Percentiles rank a stretch among this genome's conserved stretches.
Conservation (phyloP, 768 basidiomycete genomes). For the Trametes elegans region DNA sequence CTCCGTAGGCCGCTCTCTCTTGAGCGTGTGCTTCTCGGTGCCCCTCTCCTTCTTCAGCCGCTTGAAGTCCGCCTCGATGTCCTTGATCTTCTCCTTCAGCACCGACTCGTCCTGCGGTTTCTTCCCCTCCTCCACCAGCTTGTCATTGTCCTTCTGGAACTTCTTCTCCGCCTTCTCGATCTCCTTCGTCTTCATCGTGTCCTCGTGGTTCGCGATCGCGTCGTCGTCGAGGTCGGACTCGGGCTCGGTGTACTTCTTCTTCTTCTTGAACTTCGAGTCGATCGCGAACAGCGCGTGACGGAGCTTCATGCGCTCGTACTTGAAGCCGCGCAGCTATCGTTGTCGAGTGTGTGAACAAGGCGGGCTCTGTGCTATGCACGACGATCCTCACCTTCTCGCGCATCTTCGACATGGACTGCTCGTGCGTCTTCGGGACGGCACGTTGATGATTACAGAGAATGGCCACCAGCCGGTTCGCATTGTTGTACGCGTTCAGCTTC, state of each 20-base stretch:
- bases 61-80: slow-evolving; percentile 76
- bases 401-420: slow-evolving; percentile 93
- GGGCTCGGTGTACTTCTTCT: slow-evolving; percentile 69
- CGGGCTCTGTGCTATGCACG: background rate
- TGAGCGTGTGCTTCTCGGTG: slow-evolving; percentile 60
- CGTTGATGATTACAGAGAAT: slow-evolving; percentile 99
- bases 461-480: slow-evolving; percentile 95
- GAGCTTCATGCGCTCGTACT: slow-evolving; percentile 97
- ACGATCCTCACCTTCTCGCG: slow-evolving; percentile 67
- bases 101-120: slow-evolving; percentile 55
- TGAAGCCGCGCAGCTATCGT: slow-evolving; percentile 74
- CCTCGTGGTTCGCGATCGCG: slow-evolving; percentile 80
- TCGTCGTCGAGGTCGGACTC: slow-evolving; percentile 97
- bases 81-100: slow-evolving; percentile 65
- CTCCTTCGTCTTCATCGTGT: slow-evolving; percentile 71
- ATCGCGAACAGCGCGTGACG: slow-evolving; percentile 81
- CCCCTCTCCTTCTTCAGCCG: slow-evolving; percentile 80
- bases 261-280: slow-evolving; percentile 81
- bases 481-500: slow-evolving; percentile 95
- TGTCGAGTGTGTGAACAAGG: background rate
- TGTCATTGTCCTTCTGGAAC: slow-evolving; percentile 92
- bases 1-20: slow-evolving; percentile 67
- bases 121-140: slow-evolving; percentile 70
- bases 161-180: slow-evolving; percentile 92
- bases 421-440: slow-evolving; percentile 88